Evolutionary conservation across 177 flowering plant genomes (phyloP).

Genomic region (Vitis hybrid): DNA sequence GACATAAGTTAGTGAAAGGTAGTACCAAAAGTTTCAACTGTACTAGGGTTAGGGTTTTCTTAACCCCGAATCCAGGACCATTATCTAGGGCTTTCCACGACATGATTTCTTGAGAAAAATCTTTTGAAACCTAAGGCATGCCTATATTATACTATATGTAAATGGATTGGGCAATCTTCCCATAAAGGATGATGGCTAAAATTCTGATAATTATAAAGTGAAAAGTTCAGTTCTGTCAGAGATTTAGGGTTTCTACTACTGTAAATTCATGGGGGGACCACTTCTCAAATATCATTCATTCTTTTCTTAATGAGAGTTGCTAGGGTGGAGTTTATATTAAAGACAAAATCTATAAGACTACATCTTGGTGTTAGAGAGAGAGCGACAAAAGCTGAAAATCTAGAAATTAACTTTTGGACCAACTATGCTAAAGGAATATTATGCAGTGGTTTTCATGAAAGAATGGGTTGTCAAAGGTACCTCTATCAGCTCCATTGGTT

Average conservation of each 20-base stretch:
- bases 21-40: not conserved
- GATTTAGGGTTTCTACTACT: constrained; percentile 21
- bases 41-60: constrained; percentile 15
- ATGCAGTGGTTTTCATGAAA: constrained; percentile 5
- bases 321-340: not conserved
- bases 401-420: constrained; percentile 3
- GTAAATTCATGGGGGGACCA: constrained; percentile 29
- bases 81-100: constrained; percentile 7
- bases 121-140: constrained; percentile 29
- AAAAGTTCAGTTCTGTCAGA: constrained; percentile 9
- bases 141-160: constrained; percentile 13
- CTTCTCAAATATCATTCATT: constrained; percentile 24
- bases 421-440: constrained; percentile 13
- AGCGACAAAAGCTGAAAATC: constrained; percentile 28
- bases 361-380: constrained; percentile 2
- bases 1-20: too few species aligned
- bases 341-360: not conserved
- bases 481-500: constrained; percentile 16
- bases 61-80: constrained; percentile 29
- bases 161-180: constrained; percentile 16
- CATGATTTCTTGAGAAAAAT: constrained; percentile 22
- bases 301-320: not conserved
- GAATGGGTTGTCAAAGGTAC: not conserved
- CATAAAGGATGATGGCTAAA: constrained; percentile 13
- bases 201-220: constrained; percentile 6